A percentile compares a stretch with the other conserved stretches of the same genome.
Evolutionary conservation across 495 filamentous ascomycete species (phyloP).

Genomic region (Xylaria cubensis): DNA sequence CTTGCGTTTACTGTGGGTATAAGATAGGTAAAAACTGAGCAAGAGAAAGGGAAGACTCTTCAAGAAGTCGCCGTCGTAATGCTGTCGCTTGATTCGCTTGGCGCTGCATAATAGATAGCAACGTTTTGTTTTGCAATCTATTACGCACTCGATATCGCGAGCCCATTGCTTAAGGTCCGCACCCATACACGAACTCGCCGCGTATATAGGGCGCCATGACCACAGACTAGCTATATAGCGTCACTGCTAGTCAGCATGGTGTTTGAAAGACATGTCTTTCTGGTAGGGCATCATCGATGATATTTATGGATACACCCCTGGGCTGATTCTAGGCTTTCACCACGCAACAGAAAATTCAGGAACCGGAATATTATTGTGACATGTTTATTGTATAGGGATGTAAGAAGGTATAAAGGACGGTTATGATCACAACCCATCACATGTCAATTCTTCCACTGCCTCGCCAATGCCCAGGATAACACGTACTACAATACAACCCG

Average conservation of each 20-base stretch:
- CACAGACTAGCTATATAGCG: background rate
- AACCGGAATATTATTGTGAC: background rate
- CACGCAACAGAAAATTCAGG: background rate
- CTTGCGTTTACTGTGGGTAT: background rate
- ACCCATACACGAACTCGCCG: background rate
- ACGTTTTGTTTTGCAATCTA: background rate
- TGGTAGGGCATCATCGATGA: background rate
- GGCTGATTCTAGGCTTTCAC: background rate
- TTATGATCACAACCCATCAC: background rate
- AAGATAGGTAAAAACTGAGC: background rate
- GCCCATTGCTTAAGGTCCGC: background rate
- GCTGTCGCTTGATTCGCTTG: background rate
- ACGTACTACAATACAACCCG: background rate
- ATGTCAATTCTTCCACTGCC: background rate
- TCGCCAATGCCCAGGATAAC: background rate
- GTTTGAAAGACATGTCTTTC: background rate
- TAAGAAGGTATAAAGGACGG: background rate
- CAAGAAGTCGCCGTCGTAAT: background rate
- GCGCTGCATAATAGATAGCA: background rate
- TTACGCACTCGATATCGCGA: background rate
- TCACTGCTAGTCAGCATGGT: background rate
- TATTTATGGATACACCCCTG: background rate
- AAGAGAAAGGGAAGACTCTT: no score
- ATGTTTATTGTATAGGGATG: background rate
- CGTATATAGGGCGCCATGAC: background rate